Evolutionary conservation across 2,329 filamentous ascomycete genomes (phyloP).

Genomic region (Pseudogymnoascus sp.): DNA sequence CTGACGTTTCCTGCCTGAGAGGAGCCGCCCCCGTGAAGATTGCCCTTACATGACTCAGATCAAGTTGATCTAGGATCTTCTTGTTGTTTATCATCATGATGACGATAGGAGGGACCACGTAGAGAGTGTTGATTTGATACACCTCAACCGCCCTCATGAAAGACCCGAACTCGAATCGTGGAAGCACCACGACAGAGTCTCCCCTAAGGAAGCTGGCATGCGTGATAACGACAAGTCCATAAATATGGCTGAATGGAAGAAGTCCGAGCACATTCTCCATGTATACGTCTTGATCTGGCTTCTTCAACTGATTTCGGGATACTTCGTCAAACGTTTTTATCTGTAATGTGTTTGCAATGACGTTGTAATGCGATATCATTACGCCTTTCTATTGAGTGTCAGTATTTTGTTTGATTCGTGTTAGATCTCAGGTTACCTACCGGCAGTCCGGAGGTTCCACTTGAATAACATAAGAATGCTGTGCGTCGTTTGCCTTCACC

Average conservation of each 20-base stretch:
- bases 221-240: conserved; percentile 63
- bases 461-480: conserved; percentile 73
- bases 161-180: conserved; percentile 62
- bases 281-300: conserved; percentile 14
- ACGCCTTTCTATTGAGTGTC: conserved; percentile 59
- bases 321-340: conserved; percentile 38
- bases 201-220: conserved; percentile 60
- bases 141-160: conserved; percentile 57
- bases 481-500: conserved; percentile 61
- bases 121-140: conserved; percentile 60
- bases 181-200: conserved; percentile 64
- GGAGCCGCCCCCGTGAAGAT: conserved; percentile 70
- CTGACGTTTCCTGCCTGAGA: conserved; percentile 59
- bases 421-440: conserved; percentile 34
- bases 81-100: conserved; percentile 63
- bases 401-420: neutral
- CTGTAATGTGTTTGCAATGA: conserved; percentile 69
- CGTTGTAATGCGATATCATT: conserved; percentile 72
- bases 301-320: conserved; percentile 23
- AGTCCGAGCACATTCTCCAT: conserved; percentile 51
- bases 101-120: conserved; percentile 50
- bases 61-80: too few species aligned
- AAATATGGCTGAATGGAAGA: conserved; percentile 78
- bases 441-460: conserved; percentile 70
- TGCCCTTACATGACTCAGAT: conserved; percentile 55